A percentile compares a stretch with the other conserved stretches of the same genome.
These are phyloP conservation scores for Solanum chiquidenum DNA, from an alignment of 257 asterid species.

Conservation along the genomic window DNA sequence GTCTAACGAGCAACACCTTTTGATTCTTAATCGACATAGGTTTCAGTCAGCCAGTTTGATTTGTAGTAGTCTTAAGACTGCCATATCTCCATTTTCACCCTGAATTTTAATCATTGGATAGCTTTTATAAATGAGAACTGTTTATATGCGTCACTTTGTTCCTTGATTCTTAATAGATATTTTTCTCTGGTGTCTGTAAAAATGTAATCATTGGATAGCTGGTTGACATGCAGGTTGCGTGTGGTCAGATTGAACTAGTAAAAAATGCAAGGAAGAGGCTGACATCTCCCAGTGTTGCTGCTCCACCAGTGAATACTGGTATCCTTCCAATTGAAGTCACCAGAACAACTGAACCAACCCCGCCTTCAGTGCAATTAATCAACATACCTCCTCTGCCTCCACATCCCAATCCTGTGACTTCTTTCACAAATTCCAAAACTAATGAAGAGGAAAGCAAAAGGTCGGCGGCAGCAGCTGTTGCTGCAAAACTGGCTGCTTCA, in stretches of 20 bases:
- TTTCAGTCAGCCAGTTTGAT: background rate
- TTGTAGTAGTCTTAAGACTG: background rate
- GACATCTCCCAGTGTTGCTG: constrained; percentile 17
- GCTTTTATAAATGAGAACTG: background rate
- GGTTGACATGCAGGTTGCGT: constrained; percentile 48
- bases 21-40: background rate
- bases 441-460: constrained; percentile 68
- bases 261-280: constrained; percentile 34
- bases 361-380: constrained; percentile 21
- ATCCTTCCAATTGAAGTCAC: constrained; percentile 18
- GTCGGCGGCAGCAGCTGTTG: constrained; percentile 87
- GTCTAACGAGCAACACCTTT: background rate
- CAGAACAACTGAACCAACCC: constrained; percentile 17
- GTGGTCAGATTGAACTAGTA: constrained; percentile 45
- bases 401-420: constrained; percentile 18
- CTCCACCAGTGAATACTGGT: constrained; percentile 10
- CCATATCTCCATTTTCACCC: background rate
- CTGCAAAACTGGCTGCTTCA: constrained; percentile 84
- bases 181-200: background rate
- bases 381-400: constrained; percentile 22
- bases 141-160: background rate
- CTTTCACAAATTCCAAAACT: constrained; percentile 26
- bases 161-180: background rate
- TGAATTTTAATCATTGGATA: background rate
- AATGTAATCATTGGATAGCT: background rate